A percentile compares a stretch with the other conserved stretches of the same genome.
These are phyloP conservation scores for Neoscytalidium dimidiatum DNA, from an alignment of 2,329 filamentous ascomycete genomes.

Conservation along the genomic window DNA sequence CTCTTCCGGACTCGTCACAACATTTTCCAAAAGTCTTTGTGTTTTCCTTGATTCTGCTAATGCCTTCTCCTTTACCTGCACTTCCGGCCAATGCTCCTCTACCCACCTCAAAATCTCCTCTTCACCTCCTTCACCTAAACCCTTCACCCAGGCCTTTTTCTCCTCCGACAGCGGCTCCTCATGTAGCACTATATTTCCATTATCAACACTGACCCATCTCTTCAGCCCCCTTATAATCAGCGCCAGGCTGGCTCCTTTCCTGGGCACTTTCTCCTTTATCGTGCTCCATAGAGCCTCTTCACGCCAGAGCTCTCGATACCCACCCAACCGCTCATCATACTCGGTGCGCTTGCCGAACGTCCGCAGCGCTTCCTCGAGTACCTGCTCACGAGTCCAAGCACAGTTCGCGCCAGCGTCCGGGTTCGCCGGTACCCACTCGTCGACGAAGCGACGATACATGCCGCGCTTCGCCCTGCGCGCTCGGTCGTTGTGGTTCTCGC, in stretches of 20 bases:
- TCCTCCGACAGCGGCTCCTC: conserved; percentile 21
- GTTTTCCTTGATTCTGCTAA: background rate
- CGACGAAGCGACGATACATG: conserved; percentile 62
- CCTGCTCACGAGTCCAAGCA: conserved; percentile 38
- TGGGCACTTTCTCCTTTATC: conserved; percentile 43
- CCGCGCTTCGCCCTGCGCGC: conserved; percentile 57
- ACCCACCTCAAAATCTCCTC: conserved; percentile 31
- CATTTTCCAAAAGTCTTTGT: background rate
- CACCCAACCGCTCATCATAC: conserved; percentile 46
- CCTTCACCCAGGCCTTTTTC: conserved; percentile 27
- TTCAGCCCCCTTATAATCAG: conserved; percentile 32
- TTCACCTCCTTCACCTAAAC: conserved; percentile 21
- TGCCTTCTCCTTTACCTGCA: conserved; percentile 33
- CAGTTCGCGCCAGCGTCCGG: conserved; percentile 37
- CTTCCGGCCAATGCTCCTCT: conserved; percentile 31
- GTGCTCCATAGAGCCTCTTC: conserved; percentile 45
- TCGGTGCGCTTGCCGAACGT: conserved; percentile 50
- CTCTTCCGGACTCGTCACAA: background rate
- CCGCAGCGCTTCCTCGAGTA: conserved; percentile 57
- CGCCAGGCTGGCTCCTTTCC: conserved; percentile 28
- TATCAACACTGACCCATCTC: conserved; percentile 36
- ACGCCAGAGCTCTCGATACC: conserved; percentile 40
- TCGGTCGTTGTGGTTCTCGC: conserved; percentile 55
- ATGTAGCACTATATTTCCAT: conserved; percentile 27
- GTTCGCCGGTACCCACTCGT: conserved; percentile 63